These are phyloP conservation scores for Metschnikowia santaceciliae DNA, from an alignment of 805 yeast genomes.

Conservation along the genomic window DNA sequence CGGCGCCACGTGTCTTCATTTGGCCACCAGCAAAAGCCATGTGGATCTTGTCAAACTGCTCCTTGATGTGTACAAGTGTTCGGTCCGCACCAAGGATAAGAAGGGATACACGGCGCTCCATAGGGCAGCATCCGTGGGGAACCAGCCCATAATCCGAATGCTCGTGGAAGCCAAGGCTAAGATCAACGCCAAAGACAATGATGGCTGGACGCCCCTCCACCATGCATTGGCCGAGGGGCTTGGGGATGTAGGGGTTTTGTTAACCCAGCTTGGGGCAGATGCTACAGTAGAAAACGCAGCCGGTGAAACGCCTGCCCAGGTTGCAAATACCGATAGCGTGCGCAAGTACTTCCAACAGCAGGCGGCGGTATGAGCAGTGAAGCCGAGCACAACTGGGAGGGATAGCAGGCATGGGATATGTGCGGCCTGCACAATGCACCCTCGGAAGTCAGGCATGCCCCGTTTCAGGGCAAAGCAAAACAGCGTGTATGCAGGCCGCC, in stretches of 20 bases:
- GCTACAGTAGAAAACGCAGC: slow-evolving; percentile 42
- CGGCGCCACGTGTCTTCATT: slow-evolving; percentile 72
- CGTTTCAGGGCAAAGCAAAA: slow-evolving; percentile 19
- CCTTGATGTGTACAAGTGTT: slow-evolving; percentile 55
- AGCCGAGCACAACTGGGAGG: neutral
- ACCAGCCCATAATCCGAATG: slow-evolving; percentile 49
- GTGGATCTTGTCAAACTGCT: slow-evolving; percentile 49
- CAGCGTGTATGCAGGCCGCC: slow-evolving; percentile 12
- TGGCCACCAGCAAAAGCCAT: slow-evolving; percentile 71
- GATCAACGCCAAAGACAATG: slow-evolving; percentile 61
- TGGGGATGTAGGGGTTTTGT: slow-evolving; percentile 63
- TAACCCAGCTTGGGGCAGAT: slow-evolving; percentile 71
- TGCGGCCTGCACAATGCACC: slow-evolving; percentile 10
- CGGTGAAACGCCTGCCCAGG: slow-evolving; percentile 43
- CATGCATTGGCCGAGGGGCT: slow-evolving; percentile 91
- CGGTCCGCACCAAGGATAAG: slow-evolving; percentile 63
- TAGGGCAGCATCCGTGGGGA: slow-evolving; percentile 80
- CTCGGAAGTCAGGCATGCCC: slow-evolving; percentile 13
- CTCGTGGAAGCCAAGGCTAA: slow-evolving; percentile 55
- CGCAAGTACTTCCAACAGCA: slow-evolving; percentile 12
- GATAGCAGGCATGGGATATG: neutral
- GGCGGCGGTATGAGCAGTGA: neutral
- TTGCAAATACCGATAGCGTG: slow-evolving; percentile 33
- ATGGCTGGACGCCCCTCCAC: slow-evolving; percentile 84
- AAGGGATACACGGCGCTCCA: slow-evolving; percentile 66